Evolutionary conservation across 139 green algal genomes (phyloP), one percentile per base, ranked within the genome.

Genomic region (Auxenochlorella pyrenoidosa): DNA sequence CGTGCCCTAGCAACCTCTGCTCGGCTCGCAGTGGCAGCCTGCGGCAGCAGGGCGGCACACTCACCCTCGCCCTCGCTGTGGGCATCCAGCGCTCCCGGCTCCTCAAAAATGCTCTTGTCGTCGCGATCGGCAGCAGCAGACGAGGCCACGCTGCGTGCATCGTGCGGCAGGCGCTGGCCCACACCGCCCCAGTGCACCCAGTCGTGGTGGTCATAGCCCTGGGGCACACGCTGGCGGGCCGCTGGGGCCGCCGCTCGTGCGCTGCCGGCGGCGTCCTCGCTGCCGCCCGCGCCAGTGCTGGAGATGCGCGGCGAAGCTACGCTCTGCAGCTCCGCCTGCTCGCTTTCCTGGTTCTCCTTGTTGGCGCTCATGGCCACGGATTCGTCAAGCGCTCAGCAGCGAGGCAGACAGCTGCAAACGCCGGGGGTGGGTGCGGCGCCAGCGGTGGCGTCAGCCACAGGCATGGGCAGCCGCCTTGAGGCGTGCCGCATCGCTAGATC

Each of bases 81-180:
- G 3, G 63, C 80, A 38, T 85, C 80, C 80, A 85, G 63, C 3
- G 36, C 54, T 10, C 79, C 79, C 8, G 63, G 59, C 38, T 84
- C 79, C 34, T 88, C 87, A 58, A 86, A 90, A 28, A 90, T 73
- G 65, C 70, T 85, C 72, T 90, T 88, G 59, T 88, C 87, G 82
- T 90, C 87, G 10, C 85, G 79, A 44, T 90, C 86, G 5, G 82
- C 83, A 8, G 85, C 85, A 13, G 85, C 79, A 12, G 73, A 86
- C 34, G 71, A 79, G 32, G 87, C 87, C 38, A 88, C 36, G 34
- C 32, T 60, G 51, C 87, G 65, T 28, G 77, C 34, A 36, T 88
- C 87, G 26, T 85, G 80, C 15, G 66, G 60, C 13, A 44, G 28
- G 2, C 80, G 38, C 79, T 66, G 60, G 6, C 51, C 51, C 19